A percentile compares a stretch with the other conserved stretches of the same genome.
Evolutionary conservation across 441 rosid genomes (phyloP).

Genomic region (Kokia cookei): DNA sequence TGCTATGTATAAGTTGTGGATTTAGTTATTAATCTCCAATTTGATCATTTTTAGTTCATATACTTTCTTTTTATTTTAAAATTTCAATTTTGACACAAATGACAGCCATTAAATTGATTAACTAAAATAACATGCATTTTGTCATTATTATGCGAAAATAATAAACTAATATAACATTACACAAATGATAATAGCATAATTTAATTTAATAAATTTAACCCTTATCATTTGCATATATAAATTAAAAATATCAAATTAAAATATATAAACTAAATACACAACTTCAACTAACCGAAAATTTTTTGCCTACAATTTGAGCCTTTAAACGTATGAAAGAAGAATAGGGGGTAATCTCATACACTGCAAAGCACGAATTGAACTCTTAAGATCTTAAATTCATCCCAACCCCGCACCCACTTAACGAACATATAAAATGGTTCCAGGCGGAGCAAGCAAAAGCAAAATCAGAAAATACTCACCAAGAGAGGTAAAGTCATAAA

Average conservation of each 20-base stretch:
- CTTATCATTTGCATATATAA: too few species aligned
- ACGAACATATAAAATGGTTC: background rate
- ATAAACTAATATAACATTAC: background rate
- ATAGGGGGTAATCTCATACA: background rate
- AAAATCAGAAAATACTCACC: conserved; percentile 46
- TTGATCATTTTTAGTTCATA: too few species aligned
- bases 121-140: too few species aligned
- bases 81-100: too few species aligned
- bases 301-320: background rate
- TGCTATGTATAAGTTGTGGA: too few species aligned
- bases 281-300: background rate
- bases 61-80: too few species aligned
- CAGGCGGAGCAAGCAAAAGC: background rate
- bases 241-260: too few species aligned
- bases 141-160: background rate
- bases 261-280: too few species aligned
- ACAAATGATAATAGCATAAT: too few species aligned
- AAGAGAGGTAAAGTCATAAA: conserved; percentile 93
- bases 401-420: background rate
- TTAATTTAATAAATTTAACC: too few species aligned
- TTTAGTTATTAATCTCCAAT: too few species aligned
- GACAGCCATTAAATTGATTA: too few species aligned
- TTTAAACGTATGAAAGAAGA: background rate
- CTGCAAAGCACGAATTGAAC: background rate
- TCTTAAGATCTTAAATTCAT: background rate